Evolutionary conservation across 225 moss, liverwort and hornwort species (phyloP).

Genomic region (Neckera pumila): DNA sequence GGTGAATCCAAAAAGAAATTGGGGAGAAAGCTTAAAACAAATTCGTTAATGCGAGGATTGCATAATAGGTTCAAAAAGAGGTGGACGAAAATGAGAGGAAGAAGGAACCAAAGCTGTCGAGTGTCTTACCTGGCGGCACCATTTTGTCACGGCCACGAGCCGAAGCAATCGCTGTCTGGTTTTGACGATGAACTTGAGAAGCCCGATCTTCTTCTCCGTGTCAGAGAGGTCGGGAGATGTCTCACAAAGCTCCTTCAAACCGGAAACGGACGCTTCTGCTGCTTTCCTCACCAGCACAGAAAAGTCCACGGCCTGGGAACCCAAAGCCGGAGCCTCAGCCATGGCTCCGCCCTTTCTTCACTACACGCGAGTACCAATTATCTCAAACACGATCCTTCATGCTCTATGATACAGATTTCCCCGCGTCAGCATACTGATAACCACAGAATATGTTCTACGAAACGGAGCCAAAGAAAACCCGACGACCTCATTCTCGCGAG

Average conservation of each 20-base stretch:
- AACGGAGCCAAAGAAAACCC: neutral
- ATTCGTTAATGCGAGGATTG: neutral
- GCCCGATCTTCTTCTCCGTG: slow-evolving; percentile 87
- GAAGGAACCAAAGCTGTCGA: neutral
- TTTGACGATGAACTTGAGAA: slow-evolving; percentile 78
- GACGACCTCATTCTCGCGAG: neutral
- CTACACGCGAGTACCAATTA: neutral
- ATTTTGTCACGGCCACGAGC: slow-evolving; percentile 75
- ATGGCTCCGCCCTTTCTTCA: slow-evolving; percentile 38
- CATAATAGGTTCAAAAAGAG: neutral
- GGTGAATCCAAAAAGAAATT: neutral
- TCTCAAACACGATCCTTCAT: slow-evolving; percentile 5
- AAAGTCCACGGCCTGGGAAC: slow-evolving; percentile 84
- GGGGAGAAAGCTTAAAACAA: neutral
- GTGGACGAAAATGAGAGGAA: neutral
- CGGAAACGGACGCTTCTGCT: slow-evolving; percentile 61
- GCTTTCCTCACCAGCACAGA: slow-evolving; percentile 76
- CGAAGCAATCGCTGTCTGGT: slow-evolving; percentile 94
- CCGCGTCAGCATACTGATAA: neutral
- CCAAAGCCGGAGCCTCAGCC: slow-evolving; percentile 51
- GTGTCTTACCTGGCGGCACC: slow-evolving; percentile 82
- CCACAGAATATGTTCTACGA: neutral
- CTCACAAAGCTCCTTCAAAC: slow-evolving; percentile 65
- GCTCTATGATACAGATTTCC: neutral
- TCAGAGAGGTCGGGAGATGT: slow-evolving; percentile 77